These are phyloP conservation scores for Bifiguratus adelaidae DNA, from an alignment of 192 early-diverging fungal species.

Conservation along the genomic window DNA sequence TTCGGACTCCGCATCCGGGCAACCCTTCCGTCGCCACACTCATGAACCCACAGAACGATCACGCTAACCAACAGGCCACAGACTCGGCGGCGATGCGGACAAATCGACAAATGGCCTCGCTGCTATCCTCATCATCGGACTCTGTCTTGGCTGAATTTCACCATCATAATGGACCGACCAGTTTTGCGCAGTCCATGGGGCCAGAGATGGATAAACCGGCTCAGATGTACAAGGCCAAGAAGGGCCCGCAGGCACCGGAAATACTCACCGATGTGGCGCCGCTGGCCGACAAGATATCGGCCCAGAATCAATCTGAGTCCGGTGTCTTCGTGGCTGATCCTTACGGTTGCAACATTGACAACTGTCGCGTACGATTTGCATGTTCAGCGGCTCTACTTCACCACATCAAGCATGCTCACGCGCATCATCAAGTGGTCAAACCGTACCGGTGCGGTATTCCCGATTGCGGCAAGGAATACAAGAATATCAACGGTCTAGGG, in stretches of 20 bases:
- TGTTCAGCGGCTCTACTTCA: slow-evolving; percentile 22
- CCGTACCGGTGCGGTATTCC: slow-evolving; percentile 60
- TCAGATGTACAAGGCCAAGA: background rate
- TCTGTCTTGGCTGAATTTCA: slow-evolving; percentile 19
- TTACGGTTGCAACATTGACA: slow-evolving; percentile 24
- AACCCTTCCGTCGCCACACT: too few species aligned
- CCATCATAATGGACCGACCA: too few species aligned
- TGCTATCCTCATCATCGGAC: slow-evolving; percentile 2
- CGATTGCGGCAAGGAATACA: slow-evolving; percentile 62
- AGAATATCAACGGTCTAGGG: slow-evolving; percentile 77
- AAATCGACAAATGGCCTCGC: background rate
- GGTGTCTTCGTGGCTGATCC: too few species aligned
- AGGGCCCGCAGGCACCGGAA: background rate
- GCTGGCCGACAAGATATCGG: background rate
- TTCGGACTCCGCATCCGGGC: too few species aligned
- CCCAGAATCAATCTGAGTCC: background rate
- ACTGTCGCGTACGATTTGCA: slow-evolving; percentile 11
- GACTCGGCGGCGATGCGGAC: too few species aligned
- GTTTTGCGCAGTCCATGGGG: too few species aligned
- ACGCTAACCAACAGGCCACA: too few species aligned
- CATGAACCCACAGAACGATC: too few species aligned
- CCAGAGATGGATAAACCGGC: too few species aligned
- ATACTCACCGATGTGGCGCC: background rate
- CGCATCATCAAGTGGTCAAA: slow-evolving; percentile 12
- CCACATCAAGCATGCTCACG: slow-evolving; percentile 24